A percentile compares a stretch with the other conserved stretches of the same genome.
phyloP scores from a whole-genome alignment of 108 stramenopile species.

The Bacterosira constricta region DNA sequence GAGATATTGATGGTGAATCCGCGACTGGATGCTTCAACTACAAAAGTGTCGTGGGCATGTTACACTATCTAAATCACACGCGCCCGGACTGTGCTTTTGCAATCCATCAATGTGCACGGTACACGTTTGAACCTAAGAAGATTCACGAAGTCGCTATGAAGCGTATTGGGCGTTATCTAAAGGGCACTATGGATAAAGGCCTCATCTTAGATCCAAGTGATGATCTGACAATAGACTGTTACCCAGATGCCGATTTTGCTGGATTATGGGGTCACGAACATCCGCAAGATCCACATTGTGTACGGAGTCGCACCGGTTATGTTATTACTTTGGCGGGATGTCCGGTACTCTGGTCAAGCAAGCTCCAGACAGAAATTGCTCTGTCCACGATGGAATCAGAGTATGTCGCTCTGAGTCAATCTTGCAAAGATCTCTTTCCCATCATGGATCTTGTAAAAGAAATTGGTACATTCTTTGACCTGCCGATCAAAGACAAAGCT shows the following conservation, averaged over 20 bases:
- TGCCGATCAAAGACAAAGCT: not conserved
- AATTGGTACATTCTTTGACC: not conserved
- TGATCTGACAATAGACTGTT: slow-evolving; percentile 32
- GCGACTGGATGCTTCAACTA: slow-evolving; percentile 9
- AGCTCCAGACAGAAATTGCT: slow-evolving; percentile 54
- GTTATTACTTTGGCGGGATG: slow-evolving; percentile 33
- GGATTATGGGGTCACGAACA: slow-evolving; percentile 42
- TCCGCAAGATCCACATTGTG: slow-evolving; percentile 30
- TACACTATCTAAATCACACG: slow-evolving; percentile 24
- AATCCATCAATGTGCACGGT: slow-evolving; percentile 8
- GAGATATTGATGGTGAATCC: slow-evolving; percentile 15
- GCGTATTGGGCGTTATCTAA: slow-evolving; percentile 28
- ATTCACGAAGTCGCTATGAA: not conserved
- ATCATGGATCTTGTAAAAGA: slow-evolving; percentile 1
- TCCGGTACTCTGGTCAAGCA: slow-evolving; percentile 54
- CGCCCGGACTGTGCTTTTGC: slow-evolving; percentile 27
- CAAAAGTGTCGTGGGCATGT: slow-evolving; percentile 26
- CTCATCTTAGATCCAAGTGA: slow-evolving; percentile 23
- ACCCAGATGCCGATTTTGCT: slow-evolving; percentile 52
- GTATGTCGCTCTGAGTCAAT: slow-evolving; percentile 37
- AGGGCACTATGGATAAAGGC: slow-evolving; percentile 40
- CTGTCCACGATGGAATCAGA: slow-evolving; percentile 61
- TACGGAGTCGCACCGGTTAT: slow-evolving; percentile 55
- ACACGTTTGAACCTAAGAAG: not conserved
- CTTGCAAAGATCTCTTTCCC: slow-evolving; percentile 46